Evolutionary conservation across 169 alveolate genomes (phyloP), one percentile per base, ranked within the genome.

Genomic region (Plasmodium knowlesi): DNA sequence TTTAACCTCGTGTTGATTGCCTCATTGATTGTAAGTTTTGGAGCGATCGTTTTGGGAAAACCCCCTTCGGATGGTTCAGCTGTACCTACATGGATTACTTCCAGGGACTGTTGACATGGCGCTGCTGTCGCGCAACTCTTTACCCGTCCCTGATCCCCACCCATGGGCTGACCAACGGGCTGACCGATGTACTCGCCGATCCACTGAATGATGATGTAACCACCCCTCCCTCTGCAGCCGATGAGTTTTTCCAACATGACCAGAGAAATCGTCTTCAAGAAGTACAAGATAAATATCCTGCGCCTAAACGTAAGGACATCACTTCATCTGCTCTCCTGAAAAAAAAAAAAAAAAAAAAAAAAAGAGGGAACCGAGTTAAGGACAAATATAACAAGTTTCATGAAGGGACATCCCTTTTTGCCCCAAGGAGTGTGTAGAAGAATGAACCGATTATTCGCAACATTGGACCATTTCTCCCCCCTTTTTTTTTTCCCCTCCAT

Each of bases 221-320:
- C 43, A 22, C 12, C 71, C 80, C 30, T 2, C 72, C 50, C 32
- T n/a, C 71, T 16, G 14, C 71, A 88, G 94, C 94, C 94, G 28
- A 25, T 78, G 43, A 39, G 94, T 22, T 88, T 88, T 61, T 88
- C 94, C 78, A 88, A 76, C 70, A 88, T 88, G 94, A 88, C 94
- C 16, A 88, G 83, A n/a, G 94, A 88, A 57, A 41, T 88, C 6
- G 89, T 61, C 22, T 88, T 88, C 46, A 76, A 88, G 46, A 88
- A 78, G 71, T 46, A 78, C 73, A 88, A 88, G 46, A 88, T 88
- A 78, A 43, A 88, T 28, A 88, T 88, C 50, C 71, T 88, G 30
- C 71, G 73, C 61, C 72, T 88, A 54, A 88, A 88, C 70, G 94
- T 88, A 76, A 85, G 93, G 12, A 71, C 37, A 22, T n/a, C n/a